These are phyloP conservation scores for Alternaria incomplexa DNA, from an alignment of 2,329 filamentous ascomycete genomes.

Conservation along the genomic window DNA sequence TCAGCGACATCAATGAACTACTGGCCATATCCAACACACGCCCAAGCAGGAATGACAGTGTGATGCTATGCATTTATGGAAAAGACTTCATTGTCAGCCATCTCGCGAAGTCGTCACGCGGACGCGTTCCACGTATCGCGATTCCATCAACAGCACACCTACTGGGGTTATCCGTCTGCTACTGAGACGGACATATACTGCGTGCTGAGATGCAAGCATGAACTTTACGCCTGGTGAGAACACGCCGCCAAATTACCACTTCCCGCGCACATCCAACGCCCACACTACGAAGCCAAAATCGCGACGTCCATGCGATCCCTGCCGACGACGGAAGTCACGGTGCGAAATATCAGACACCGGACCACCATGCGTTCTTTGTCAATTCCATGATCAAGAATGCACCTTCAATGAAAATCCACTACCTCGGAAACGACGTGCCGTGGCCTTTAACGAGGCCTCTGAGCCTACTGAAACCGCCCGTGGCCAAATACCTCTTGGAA, in stretches of 20 bases:
- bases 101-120: background rate
- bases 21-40: background rate
- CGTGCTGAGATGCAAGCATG: slow-evolving; percentile 14
- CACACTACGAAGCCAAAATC: slow-evolving; percentile 23
- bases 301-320: slow-evolving; percentile 68
- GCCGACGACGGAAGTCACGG: slow-evolving; percentile 67
- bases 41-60: background rate
- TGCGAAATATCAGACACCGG: slow-evolving; percentile 73
- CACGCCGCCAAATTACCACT: slow-evolving; percentile 21
- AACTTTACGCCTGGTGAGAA: slow-evolving; percentile 17
- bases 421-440: slow-evolving; percentile 69
- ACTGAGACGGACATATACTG: background rate
- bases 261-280: slow-evolving; percentile 2
- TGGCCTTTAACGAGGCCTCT: slow-evolving; percentile 4
- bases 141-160: background rate
- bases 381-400: slow-evolving; percentile 70
- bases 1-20: background rate
- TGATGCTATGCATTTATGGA: background rate
- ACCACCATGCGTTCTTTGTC: slow-evolving; percentile 68
- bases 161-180: background rate
- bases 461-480: background rate
- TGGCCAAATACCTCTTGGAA: background rate
- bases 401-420: slow-evolving; percentile 71
- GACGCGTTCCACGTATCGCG: background rate
- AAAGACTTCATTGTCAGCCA: background rate